These are phyloP conservation scores for Solanum sitiens DNA, from an alignment of 257 asterid genomes.

Conservation along the genomic window DNA sequence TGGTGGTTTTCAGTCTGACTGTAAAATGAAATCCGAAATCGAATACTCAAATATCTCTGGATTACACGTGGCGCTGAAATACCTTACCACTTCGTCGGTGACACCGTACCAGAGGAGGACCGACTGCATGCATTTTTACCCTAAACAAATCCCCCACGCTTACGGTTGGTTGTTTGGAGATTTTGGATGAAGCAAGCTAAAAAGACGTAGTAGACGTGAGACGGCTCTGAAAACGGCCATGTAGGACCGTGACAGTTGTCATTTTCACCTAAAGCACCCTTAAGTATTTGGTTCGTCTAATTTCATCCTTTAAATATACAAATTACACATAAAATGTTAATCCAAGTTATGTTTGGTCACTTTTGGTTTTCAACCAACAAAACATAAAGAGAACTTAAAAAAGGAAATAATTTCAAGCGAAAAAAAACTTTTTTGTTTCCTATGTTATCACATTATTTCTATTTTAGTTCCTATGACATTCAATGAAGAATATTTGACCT, in stretches of 20 bases:
- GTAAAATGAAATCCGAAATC: background rate
- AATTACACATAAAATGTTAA: background rate
- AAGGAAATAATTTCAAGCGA: background rate
- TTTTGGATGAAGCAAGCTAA: background rate
- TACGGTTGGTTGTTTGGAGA: background rate
- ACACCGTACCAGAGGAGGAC: background rate
- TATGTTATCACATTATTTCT: too few species aligned
- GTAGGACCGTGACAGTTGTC: background rate
- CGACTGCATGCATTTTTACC: background rate
- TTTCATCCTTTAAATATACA: background rate
- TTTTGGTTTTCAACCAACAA: background rate
- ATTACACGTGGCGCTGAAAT: background rate
- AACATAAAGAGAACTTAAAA: background rate
- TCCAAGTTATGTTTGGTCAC: background rate
- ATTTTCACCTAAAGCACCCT: background rate
- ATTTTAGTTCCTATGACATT: background rate
- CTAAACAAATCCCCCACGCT: background rate
- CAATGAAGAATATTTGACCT: background rate
- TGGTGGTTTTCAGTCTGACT: conserved; percentile 14
- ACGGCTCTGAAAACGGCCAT: background rate
- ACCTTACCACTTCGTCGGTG: background rate
- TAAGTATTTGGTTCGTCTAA: background rate
- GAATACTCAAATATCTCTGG: background rate
- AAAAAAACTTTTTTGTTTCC: too few species aligned
- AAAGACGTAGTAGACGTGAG: background rate